A percentile compares a stretch with the other conserved stretches of the same genome.
These are phyloP conservation scores for Mycena vulgaris DNA, from an alignment of 768 basidiomycete genomes.

Conservation along the genomic window DNA sequence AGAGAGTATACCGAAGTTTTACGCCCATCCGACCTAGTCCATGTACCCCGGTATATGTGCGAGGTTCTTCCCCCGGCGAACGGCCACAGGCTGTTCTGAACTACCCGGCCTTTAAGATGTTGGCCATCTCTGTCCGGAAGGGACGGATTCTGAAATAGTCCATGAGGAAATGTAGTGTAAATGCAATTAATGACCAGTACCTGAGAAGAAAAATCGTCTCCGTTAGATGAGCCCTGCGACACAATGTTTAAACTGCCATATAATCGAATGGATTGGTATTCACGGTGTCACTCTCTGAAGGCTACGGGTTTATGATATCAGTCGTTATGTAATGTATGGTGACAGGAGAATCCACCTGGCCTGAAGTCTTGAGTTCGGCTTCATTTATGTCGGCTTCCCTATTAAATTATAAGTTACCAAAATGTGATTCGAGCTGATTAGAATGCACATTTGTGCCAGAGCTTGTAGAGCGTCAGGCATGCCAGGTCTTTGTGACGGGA, in stretches of 20 bases:
- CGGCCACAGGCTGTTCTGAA: slow-evolving; percentile 25
- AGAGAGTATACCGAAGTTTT: slow-evolving; percentile 15
- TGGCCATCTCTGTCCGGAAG: not conserved
- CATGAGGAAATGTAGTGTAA: not conserved
- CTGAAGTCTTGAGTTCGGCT: no score
- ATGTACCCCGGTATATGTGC: slow-evolving; percentile 29
- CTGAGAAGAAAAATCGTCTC: no score
- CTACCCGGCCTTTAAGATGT: slow-evolving; percentile 6
- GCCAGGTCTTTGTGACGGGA: not conserved
- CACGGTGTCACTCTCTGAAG: no score
- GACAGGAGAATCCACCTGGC: no score
- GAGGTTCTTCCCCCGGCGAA: slow-evolving; percentile 31
- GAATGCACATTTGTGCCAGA: slow-evolving; percentile 1
- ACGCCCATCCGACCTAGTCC: slow-evolving; percentile 17
- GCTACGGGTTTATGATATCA: no score
- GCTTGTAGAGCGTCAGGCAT: not conserved
- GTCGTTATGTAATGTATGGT: no score
- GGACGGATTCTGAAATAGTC: not conserved
- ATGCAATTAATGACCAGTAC: no score
- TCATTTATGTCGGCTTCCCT: no score
- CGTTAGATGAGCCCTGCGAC: not conserved
- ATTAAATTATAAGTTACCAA: no score
- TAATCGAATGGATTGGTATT: no score
- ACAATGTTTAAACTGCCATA: no score
- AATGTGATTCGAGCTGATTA: no score